Conservation (phyloP, 441 rosid species). For the Aleurites moluccanus region DNA sequence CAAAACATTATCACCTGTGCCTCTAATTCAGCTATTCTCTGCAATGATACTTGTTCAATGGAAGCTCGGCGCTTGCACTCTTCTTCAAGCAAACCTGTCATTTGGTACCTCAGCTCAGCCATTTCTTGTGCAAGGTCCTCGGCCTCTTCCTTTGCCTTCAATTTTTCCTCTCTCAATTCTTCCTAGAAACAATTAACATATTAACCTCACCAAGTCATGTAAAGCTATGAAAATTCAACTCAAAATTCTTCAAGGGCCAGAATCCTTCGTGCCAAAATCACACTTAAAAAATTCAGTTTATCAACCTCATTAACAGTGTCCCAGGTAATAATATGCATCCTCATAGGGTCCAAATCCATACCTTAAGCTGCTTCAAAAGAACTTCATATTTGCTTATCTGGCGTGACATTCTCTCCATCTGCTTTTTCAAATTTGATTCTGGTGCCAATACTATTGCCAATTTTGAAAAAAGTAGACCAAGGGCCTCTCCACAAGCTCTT, state of each 20-base stretch:
- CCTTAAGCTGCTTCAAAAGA: conserved; percentile 67
- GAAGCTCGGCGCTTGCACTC: conserved; percentile 80
- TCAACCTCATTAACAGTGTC: conserved; percentile 2
- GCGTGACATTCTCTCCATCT: conserved; percentile 47
- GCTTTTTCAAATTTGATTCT: conserved; percentile 36
- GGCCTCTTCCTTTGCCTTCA: conserved; percentile 82
- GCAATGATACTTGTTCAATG: conserved; percentile 74
- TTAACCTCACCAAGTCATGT: conserved; percentile 12
- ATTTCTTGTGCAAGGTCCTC: conserved; percentile 93
- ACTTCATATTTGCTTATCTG: conserved; percentile 57
- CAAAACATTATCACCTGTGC: conserved; percentile 50
- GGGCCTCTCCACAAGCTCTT: conserved; percentile 40
- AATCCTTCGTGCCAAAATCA: conserved; percentile 14
- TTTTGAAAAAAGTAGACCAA: conserved; percentile 38
- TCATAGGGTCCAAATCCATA: conserved; percentile 32
- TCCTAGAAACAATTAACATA: conserved; percentile 44
- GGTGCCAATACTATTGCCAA: conserved; percentile 31
- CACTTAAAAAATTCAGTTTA: background rate
- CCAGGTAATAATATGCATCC: conserved; percentile 4
- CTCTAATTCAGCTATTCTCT: conserved; percentile 85
- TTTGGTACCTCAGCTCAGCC: conserved; percentile 89
- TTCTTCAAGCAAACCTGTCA: conserved; percentile 78
- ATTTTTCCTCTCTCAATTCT: conserved; percentile 66
- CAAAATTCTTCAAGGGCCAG: conserved; percentile 16
- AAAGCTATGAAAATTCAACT: conserved; percentile 9